Conservation (phyloP, 306 rosid genomes). For the Fragaria nilgerrensis region DNA sequence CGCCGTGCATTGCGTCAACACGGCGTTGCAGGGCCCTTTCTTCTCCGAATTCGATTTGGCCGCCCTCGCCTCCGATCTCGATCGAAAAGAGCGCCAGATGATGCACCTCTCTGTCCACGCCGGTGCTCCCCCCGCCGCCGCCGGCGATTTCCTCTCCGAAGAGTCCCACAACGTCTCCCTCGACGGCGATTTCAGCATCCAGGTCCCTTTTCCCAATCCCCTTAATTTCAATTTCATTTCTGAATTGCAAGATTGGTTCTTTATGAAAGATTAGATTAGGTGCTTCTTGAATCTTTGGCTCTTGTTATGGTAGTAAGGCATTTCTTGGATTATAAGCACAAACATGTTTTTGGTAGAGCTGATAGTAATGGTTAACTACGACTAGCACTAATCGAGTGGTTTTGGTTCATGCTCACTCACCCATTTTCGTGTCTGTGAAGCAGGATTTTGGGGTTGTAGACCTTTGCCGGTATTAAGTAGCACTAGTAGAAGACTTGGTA, state of each 20-base stretch:
- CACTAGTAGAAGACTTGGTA: background rate
- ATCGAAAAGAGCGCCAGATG: constrained; percentile 81
- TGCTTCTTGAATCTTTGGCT: background rate
- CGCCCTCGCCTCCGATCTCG: constrained; percentile 94
- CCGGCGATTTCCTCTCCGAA: constrained; percentile 71
- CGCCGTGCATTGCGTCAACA: constrained; percentile 93
- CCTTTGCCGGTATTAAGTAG: background rate
- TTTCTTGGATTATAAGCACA: background rate
- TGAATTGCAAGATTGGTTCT: background rate
- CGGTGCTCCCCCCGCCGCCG: constrained; percentile 26
- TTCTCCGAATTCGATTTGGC: constrained; percentile 98
- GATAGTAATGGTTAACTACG: background rate
- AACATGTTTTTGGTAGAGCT: background rate
- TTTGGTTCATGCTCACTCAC: background rate
- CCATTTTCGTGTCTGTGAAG: background rate
- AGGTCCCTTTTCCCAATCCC: constrained; percentile 43
- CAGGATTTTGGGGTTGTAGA: background rate
- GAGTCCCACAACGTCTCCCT: constrained; percentile 94
- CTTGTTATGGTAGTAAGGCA: background rate
- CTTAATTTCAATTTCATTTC: background rate
- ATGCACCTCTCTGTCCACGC: constrained; percentile 36
- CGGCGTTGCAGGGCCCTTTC: constrained; percentile 89
- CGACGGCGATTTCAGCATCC: constrained; percentile 97
- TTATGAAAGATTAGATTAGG: background rate
- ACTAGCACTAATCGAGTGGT: background rate